phyloP scores from a whole-genome alignment of 2,329 filamentous ascomycete genomes.

The Didymella segeticola region DNA sequence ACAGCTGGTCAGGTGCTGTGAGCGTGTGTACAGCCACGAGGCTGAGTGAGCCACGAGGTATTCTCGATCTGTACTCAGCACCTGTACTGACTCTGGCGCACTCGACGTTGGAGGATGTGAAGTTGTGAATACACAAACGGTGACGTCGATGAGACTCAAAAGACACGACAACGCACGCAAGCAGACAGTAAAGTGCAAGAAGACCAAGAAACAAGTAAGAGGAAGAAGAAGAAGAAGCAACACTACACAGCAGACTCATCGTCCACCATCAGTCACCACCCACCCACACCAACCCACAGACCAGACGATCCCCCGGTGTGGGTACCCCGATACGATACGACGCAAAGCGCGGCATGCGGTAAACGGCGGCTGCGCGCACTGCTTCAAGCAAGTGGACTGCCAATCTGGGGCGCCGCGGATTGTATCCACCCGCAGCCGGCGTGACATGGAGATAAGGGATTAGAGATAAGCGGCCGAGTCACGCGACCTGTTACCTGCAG shows the following conservation, averaged over 20 bases:
- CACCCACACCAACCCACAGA: slow-evolving; percentile 24
- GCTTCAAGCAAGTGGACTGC: slow-evolving; percentile 25
- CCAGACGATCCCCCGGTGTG: slow-evolving; percentile 29
- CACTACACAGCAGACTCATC: slow-evolving; percentile 31
- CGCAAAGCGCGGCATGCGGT: slow-evolving; percentile 22
- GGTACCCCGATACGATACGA: slow-evolving; percentile 35
- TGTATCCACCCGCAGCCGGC: slow-evolving; percentile 10
- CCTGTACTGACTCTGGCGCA: too few relatives aligned
- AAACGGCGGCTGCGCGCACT: slow-evolving; percentile 25
- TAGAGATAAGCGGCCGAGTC: slow-evolving; percentile 16
- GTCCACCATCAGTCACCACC: slow-evolving; percentile 14
- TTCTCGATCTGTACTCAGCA: background rate
- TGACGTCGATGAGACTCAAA: slow-evolving; percentile 23
- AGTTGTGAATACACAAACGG: background rate
- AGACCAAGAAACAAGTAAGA: background rate
- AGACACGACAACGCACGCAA: too few relatives aligned
- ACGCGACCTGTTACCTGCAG: slow-evolving; percentile 31
- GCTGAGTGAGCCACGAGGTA: slow-evolving; percentile 11
- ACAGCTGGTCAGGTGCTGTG: slow-evolving; percentile 34
- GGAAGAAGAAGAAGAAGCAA: background rate
- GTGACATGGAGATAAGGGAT: slow-evolving; percentile 20
- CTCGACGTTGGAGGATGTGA: too few relatives aligned
- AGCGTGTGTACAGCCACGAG: slow-evolving; percentile 33
- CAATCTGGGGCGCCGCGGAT: slow-evolving; percentile 15
- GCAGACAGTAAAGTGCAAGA: too few relatives aligned